Percentiles rank a stretch among this genome's conserved stretches.
These are phyloP conservation scores for Ruellia speciosa DNA, from an alignment of 305 asterid genomes.

Conservation along the genomic window DNA sequence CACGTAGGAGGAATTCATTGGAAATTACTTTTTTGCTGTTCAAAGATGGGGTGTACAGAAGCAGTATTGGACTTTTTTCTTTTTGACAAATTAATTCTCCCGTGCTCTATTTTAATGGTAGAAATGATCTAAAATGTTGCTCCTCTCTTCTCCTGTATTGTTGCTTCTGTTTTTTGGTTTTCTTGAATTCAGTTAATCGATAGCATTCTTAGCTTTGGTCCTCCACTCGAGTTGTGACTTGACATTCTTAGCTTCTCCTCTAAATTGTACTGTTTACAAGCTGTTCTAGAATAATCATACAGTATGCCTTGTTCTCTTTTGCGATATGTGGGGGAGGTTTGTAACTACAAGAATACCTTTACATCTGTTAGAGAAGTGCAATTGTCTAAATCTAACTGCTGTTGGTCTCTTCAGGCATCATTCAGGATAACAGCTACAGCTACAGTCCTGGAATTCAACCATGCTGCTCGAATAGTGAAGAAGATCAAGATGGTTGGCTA, in stretches of 20 bases:
- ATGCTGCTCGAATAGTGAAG: constrained; percentile 76
- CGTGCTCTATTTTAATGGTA: background rate
- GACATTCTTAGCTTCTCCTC: too few species aligned
- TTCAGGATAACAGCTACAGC: constrained; percentile 95
- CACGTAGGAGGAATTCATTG: too few species aligned
- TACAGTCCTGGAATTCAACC: constrained; percentile 86
- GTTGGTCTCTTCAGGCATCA: constrained; percentile 47
- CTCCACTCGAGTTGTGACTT: too few species aligned
- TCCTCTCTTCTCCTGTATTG: background rate
- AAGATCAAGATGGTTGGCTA: constrained; percentile 87
- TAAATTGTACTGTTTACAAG: too few species aligned
- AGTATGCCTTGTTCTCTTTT: background rate
- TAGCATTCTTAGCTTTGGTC: background rate
- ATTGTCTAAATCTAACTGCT: constrained; percentile 2
- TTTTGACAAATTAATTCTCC: background rate
- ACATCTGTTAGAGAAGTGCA: background rate
- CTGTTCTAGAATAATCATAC: background rate
- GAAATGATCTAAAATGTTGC: background rate
- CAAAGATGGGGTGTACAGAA: too few species aligned
- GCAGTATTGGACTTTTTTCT: background rate
- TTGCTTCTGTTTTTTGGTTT: constrained; percentile 11
- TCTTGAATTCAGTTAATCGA: constrained; percentile 1
- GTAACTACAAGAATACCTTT: background rate
- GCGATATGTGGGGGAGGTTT: background rate
- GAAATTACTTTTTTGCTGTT: too few species aligned